phyloP scores from a whole-genome alignment of 2,329 filamentous ascomycete species.

The Cordyceps tenuipes region DNA sequence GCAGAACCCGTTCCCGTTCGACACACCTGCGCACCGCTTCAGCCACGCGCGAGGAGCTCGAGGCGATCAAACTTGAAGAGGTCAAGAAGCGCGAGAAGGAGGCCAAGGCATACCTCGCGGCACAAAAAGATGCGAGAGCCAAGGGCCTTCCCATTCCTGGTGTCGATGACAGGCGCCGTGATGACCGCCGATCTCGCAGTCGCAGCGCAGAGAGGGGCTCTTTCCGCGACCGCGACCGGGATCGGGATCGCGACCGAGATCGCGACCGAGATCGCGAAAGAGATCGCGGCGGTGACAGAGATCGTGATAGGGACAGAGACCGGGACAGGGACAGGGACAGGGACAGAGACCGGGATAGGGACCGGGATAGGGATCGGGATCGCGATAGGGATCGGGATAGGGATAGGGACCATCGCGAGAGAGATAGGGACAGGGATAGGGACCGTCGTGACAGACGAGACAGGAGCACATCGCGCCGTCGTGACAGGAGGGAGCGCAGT shows the following conservation, averaged over 20 bases:
- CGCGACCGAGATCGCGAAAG: slow-evolving; percentile 17
- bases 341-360: slow-evolving; percentile 18
- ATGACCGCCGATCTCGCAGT: slow-evolving; percentile 30
- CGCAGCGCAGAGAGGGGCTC: slow-evolving; percentile 19
- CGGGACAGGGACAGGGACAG: slow-evolving; percentile 21
- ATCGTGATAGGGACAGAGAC: slow-evolving; percentile 25
- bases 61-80: slow-evolving; percentile 25
- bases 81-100: slow-evolving; percentile 22
- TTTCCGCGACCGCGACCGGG: slow-evolving; percentile 26
- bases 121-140: slow-evolving; percentile 50
- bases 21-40: slow-evolving; percentile 28
- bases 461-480: slow-evolving; percentile 24
- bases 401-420: slow-evolving; percentile 16
- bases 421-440: slow-evolving; percentile 14
- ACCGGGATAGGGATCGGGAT: slow-evolving; percentile 14
- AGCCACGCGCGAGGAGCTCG: slow-evolving; percentile 33
- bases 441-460: slow-evolving; percentile 19
- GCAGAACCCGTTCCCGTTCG: slow-evolving; percentile 37
- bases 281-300: slow-evolving; percentile 25
- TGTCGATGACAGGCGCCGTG: slow-evolving; percentile 43
- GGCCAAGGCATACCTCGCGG: slow-evolving; percentile 55
- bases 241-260: slow-evolving; percentile 19
- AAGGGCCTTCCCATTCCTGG: slow-evolving; percentile 51
- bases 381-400: slow-evolving; percentile 20
- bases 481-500: slow-evolving; percentile 25